A percentile compares a stretch with the other conserved stretches of the same genome.
These are phyloP conservation scores for Chaetomidium leptoderma DNA, from an alignment of 495 filamentous ascomycete species.

Conservation along the genomic window DNA sequence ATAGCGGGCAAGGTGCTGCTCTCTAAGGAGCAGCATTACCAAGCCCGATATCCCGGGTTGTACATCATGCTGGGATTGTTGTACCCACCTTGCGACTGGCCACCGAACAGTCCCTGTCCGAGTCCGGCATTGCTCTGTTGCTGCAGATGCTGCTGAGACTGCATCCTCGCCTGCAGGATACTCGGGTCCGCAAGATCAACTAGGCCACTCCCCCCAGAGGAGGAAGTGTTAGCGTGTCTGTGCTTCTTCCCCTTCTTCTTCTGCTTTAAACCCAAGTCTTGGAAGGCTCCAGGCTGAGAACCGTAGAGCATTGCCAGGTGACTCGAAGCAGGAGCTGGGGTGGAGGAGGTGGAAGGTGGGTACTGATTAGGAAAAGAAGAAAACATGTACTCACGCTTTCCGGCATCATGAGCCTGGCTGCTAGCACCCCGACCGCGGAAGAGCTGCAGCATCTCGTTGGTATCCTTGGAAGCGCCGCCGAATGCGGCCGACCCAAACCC, in stretches of 20 bases:
- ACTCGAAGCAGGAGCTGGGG: constrained; percentile 82
- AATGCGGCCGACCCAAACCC: constrained; percentile 62
- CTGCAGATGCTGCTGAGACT: constrained; percentile 80
- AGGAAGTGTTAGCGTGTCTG: constrained; percentile 99
- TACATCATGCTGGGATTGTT: constrained; percentile 88
- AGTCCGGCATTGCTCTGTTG: constrained; percentile 67
- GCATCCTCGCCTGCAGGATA: constrained; percentile 97
- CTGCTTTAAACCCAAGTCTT: constrained; percentile 87
- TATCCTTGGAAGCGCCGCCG: constrained; percentile 57
- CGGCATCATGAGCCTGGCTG: constrained; percentile 67
- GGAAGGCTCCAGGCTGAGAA: constrained; percentile 73
- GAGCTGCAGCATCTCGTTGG: constrained; percentile 73
- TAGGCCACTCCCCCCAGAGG: constrained; percentile 93
- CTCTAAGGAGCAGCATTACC: constrained; percentile 49
- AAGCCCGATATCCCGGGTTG: constrained; percentile 66
- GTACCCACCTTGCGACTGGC: constrained; percentile 98
- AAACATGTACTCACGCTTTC: constrained; percentile 94
- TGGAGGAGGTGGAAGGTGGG: constrained; percentile 69
- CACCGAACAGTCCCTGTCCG: constrained; percentile 83
- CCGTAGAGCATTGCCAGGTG: constrained; percentile 87
- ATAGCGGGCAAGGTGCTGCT: not conserved
- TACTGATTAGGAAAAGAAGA: constrained; percentile 70
- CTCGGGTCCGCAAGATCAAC: constrained; percentile 99
- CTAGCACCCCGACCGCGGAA: constrained; percentile 57
- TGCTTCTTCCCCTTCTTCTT: constrained; percentile 99